These are phyloP conservation scores for Phialophora macrospora DNA, from an alignment of 2,329 filamentous ascomycete species.

Conservation along the genomic window DNA sequence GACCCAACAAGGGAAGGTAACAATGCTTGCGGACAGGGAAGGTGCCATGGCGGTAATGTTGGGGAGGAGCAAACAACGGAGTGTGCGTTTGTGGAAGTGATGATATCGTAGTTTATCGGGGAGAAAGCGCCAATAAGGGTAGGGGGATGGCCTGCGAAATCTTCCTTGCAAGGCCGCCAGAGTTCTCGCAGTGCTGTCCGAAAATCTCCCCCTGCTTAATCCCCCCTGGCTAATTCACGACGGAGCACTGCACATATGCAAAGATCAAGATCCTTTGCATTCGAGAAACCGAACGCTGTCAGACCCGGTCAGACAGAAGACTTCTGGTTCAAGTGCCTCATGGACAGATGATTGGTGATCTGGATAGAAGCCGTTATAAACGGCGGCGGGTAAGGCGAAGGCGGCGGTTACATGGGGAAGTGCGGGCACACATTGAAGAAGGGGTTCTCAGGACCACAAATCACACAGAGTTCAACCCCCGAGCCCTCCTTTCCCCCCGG, in stretches of 20 bases:
- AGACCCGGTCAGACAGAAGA: not conserved
- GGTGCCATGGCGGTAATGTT: conserved; percentile 1
- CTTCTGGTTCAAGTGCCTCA: not conserved
- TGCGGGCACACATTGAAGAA: not conserved
- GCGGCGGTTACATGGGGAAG: conserved; percentile 9
- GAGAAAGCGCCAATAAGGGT: conserved; percentile 14
- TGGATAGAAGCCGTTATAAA: conserved; percentile 9
- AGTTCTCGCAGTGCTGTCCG: not conserved
- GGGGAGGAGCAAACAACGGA: not conserved
- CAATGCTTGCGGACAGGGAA: not conserved
- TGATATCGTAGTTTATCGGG: conserved; percentile 1
- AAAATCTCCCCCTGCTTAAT: not conserved
- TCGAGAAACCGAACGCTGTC: not conserved
- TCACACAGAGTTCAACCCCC: not conserved
- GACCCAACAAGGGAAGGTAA: conserved; percentile 16
- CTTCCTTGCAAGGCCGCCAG: not conserved
- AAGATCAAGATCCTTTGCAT: not conserved
- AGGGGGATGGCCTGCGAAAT: not conserved
- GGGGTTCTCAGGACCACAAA: not conserved
- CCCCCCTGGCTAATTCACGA: not conserved
- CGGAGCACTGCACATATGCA: not conserved
- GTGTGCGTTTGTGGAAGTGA: conserved; percentile 1
- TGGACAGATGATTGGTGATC: conserved; percentile 13
- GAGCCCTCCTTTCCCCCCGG: not conserved
- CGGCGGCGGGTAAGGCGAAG: conserved; percentile 8